Evolutionary conservation across 192 early-diverging fungal genomes (phyloP).

Genomic region (Backusella parvicylindrica): DNA sequence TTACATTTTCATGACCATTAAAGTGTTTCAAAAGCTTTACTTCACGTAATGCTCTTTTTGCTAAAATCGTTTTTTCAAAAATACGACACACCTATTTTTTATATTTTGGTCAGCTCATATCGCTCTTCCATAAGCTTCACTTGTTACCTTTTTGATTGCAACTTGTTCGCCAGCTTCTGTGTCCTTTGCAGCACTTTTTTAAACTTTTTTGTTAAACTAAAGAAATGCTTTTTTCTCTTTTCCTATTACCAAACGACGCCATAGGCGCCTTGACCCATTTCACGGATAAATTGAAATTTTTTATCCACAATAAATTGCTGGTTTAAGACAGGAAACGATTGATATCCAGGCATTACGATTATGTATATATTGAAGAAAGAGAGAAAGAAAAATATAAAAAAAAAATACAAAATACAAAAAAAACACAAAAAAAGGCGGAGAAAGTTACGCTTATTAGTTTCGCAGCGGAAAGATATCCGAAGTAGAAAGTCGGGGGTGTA

Average conservation of each 20-base stretch:
- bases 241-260: slow-evolving; percentile 46
- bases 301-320: slow-evolving; percentile 48
- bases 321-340: slow-evolving; percentile 28
- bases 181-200: slow-evolving; percentile 41
- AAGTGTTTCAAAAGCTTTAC: slow-evolving; percentile 69
- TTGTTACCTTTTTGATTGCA: slow-evolving; percentile 68
- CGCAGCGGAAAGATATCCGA: not conserved
- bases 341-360: slow-evolving; percentile 10
- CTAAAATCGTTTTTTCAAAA: slow-evolving; percentile 66
- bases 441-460: not conserved
- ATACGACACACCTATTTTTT: slow-evolving; percentile 34
- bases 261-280: slow-evolving; percentile 91
- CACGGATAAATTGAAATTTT: slow-evolving; percentile 70
- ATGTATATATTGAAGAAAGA: not conserved
- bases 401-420: not conserved
- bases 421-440: not conserved
- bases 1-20: slow-evolving; percentile 72
- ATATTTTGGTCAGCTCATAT: not conserved
- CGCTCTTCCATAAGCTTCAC: not conserved
- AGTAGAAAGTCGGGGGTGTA: not conserved
- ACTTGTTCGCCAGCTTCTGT: slow-evolving; percentile 39
- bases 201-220: slow-evolving; percentile 2
- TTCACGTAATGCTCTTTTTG: slow-evolving; percentile 72
- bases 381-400: not conserved
- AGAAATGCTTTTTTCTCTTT: slow-evolving; percentile 2